Evolutionary conservation across 1,284 basidiomycete genomes (phyloP).

Genomic region (Tranzscheliella williamsii): DNA sequence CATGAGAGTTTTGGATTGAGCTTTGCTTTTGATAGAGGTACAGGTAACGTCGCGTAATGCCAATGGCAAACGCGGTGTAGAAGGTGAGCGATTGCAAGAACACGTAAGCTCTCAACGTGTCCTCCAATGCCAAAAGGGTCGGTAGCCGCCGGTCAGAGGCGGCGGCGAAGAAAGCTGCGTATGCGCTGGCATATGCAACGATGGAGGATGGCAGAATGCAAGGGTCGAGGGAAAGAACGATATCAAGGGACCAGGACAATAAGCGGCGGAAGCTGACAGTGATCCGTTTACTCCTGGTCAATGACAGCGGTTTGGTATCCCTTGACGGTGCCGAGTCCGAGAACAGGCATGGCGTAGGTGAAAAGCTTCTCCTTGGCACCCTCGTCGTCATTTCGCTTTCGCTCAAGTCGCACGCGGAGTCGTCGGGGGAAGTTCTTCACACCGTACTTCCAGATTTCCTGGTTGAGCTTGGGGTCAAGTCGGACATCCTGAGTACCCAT

Average conservation of each 20-base stretch:
- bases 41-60: conserved; percentile 5
- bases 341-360: conserved; percentile 57
- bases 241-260: too few relatives aligned
- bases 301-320: conserved; percentile 58
- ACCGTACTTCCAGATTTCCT: conserved; percentile 61
- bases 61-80: too few relatives aligned
- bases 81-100: too few relatives aligned
- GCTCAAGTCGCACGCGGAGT: conserved; percentile 58
- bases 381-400: conserved; percentile 62
- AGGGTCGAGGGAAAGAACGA: too few relatives aligned
- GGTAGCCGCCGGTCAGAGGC: too few relatives aligned
- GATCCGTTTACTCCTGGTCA: conserved; percentile 57
- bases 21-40: conserved; percentile 42
- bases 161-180: too few relatives aligned
- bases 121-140: too few relatives aligned
- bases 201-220: too few relatives aligned
- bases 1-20: conserved; percentile 6
- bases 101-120: too few relatives aligned
- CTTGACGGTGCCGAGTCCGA: conserved; percentile 60
- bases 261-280: too few relatives aligned
- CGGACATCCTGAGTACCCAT: conserved; percentile 61
- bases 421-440: conserved; percentile 60
- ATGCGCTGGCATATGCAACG: too few relatives aligned
- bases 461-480: conserved; percentile 61
- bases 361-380: conserved; percentile 61